phyloP scores from a whole-genome alignment of 768 basidiomycete species.

The Neoboletus magnificus region DNA sequence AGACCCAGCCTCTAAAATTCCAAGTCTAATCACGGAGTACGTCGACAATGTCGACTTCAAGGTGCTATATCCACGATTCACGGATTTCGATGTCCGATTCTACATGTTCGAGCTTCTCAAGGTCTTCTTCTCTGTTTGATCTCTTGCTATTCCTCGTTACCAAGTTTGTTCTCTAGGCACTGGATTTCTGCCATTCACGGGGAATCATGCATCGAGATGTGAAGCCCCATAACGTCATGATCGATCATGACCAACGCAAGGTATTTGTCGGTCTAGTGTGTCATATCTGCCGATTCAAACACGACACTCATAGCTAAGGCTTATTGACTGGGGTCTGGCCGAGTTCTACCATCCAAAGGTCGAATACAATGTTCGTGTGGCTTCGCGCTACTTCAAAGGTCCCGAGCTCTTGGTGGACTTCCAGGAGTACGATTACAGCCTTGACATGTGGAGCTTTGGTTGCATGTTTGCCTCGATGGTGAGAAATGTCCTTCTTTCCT shows the following conservation, averaged over 20 bases:
- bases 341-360: slow-evolving; percentile 98
- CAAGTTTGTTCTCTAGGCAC: slow-evolving; percentile 49
- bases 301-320: slow-evolving; percentile 59
- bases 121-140: slow-evolving; percentile 37
- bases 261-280: slow-evolving; percentile 39
- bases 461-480: slow-evolving; percentile 99
- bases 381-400: slow-evolving; percentile 97
- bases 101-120: slow-evolving; percentile 97
- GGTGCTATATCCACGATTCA: slow-evolving; percentile 90
- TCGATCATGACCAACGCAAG: slow-evolving; percentile 95
- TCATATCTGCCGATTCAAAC: slow-evolving; percentile 13
- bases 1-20: slow-evolving; percentile 94
- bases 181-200: slow-evolving; percentile 97
- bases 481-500: slow-evolving; percentile 20
- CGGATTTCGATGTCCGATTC: slow-evolving; percentile 92
- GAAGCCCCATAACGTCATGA: slow-evolving; percentile 99
- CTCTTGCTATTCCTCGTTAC: background rate
- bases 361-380: slow-evolving; percentile 97
- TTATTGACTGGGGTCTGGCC: slow-evolving; percentile 98
- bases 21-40: slow-evolving; percentile 95
- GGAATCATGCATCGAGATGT: slow-evolving; percentile 99
- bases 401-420: slow-evolving; percentile 96
- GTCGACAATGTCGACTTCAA: slow-evolving; percentile 99
- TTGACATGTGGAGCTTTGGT: slow-evolving; percentile 99
- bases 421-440: slow-evolving; percentile 96